These are phyloP conservation scores for Claviceps pusilla DNA, from an alignment of 2,329 filamentous ascomycete genomes.

Conservation along the genomic window DNA sequence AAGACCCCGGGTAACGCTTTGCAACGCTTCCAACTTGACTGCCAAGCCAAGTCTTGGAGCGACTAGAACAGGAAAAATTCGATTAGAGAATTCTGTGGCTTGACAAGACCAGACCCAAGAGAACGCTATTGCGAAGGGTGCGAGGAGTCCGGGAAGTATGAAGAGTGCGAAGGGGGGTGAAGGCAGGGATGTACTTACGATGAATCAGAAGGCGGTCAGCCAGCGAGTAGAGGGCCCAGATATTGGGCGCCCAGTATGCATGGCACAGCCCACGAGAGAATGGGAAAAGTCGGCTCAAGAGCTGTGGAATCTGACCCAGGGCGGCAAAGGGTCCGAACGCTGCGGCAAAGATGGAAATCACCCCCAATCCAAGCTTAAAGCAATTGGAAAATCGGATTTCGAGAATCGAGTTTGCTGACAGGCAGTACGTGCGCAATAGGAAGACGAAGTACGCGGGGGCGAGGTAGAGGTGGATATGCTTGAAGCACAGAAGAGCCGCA, in stretches of 20 bases:
- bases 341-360: conserved; percentile 55
- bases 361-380: conserved; percentile 63
- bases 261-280: conserved; percentile 90
- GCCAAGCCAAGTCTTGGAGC: conserved; percentile 66
- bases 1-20: conserved; percentile 81
- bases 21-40: conserved; percentile 59
- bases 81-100: background rate
- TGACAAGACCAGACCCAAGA: background rate
- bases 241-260: conserved; percentile 95
- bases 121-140: too few species aligned
- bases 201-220: conserved; percentile 69
- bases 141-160: too few species aligned
- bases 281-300: conserved; percentile 75
- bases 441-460: conserved; percentile 93
- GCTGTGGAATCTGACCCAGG: conserved; percentile 69
- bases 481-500: conserved; percentile 75
- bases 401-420: conserved; percentile 63
- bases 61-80: conserved; percentile 31
- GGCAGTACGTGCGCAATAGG: conserved; percentile 75
- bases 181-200: conserved; percentile 34
- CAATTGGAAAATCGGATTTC: conserved; percentile 63
- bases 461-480: conserved; percentile 95
- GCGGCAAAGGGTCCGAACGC: conserved; percentile 82
- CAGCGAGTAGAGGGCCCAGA: conserved; percentile 96
- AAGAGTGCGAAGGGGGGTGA: background rate